Percentiles rank a stretch among this genome's conserved stretches.
Conservation (phyloP, 345 rosid genomes). For the Theobroma cacao region DNA sequence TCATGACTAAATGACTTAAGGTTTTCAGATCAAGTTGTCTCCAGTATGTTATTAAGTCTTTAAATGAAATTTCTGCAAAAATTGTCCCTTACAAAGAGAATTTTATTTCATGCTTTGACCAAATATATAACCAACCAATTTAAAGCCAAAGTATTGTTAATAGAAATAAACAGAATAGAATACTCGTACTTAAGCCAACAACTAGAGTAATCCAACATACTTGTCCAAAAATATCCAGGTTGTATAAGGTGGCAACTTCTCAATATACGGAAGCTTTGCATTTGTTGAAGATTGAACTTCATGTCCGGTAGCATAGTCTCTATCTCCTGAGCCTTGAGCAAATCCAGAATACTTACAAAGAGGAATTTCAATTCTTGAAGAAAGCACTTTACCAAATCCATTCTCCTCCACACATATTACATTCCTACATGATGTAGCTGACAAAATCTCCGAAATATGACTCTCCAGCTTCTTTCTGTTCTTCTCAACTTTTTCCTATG, state of each 20-base stretch:
- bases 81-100: not conserved
- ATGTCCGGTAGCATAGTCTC: slow-evolving; percentile 57
- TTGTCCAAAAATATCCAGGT: slow-evolving; percentile 96
- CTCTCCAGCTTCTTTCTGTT: slow-evolving; percentile 57
- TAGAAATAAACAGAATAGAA: not conserved
- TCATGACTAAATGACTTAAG: not conserved
- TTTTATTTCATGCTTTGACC: not conserved
- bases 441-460: slow-evolving; percentile 39
- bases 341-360: slow-evolving; percentile 55
- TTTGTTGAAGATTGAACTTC: slow-evolving; percentile 49
- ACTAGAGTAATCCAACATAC: slow-evolving; percentile 32
- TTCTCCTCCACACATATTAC: slow-evolving; percentile 21
- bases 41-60: not conserved
- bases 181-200: not conserved
- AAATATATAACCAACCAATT: not conserved
- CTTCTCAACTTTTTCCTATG: slow-evolving; percentile 73
- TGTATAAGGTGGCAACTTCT: slow-evolving; percentile 89
- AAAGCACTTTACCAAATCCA: slow-evolving; percentile 34
- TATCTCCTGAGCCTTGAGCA: slow-evolving; percentile 57
- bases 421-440: slow-evolving; percentile 43
- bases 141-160: not conserved
- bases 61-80: not conserved
- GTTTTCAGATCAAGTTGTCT: not conserved
- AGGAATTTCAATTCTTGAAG: slow-evolving; percentile 52
- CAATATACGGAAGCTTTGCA: slow-evolving; percentile 54